Evolutionary conservation across 352 stramenopile genomes (phyloP).

Genomic region (Phytophthora tentaculata): DNA sequence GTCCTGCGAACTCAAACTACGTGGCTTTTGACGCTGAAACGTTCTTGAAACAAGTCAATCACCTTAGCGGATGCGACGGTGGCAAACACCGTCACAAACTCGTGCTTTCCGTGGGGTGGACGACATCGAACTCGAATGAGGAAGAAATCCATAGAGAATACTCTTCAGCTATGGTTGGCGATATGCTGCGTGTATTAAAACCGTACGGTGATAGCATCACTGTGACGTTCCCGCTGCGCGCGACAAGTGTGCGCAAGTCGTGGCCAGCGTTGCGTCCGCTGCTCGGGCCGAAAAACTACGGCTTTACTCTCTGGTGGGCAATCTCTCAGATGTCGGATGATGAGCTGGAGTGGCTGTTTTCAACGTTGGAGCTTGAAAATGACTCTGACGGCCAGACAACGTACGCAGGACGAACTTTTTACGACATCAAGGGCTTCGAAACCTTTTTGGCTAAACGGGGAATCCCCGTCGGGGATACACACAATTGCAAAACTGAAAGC

Average conservation of each 20-base stretch:
- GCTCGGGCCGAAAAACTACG: slow-evolving; percentile 47
- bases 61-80: slow-evolving; percentile 36
- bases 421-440: slow-evolving; percentile 77
- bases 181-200: slow-evolving; percentile 57
- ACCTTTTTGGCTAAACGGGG: slow-evolving; percentile 49
- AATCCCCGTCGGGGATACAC: slow-evolving; percentile 26
- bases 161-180: slow-evolving; percentile 55
- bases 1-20: slow-evolving; percentile 47
- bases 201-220: slow-evolving; percentile 47
- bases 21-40: slow-evolving; percentile 51
- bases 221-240: slow-evolving; percentile 72
- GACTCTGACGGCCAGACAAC: slow-evolving; percentile 6
- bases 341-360: slow-evolving; percentile 70
- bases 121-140: slow-evolving; percentile 57
- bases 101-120: slow-evolving; percentile 79
- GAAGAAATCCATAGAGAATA: slow-evolving; percentile 65
- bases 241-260: slow-evolving; percentile 63
- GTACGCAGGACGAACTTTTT: slow-evolving; percentile 63
- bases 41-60: slow-evolving; percentile 53
- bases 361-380: slow-evolving; percentile 48
- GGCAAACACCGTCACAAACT: slow-evolving; percentile 58
- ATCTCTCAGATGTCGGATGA: slow-evolving; percentile 53
- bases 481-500: neutral
- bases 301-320: slow-evolving; percentile 79
- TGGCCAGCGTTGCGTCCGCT: slow-evolving; percentile 56